These are phyloP conservation scores for Blepharisma undulans DNA, from an alignment of 169 alveolate genomes.

Conservation along the genomic window DNA sequence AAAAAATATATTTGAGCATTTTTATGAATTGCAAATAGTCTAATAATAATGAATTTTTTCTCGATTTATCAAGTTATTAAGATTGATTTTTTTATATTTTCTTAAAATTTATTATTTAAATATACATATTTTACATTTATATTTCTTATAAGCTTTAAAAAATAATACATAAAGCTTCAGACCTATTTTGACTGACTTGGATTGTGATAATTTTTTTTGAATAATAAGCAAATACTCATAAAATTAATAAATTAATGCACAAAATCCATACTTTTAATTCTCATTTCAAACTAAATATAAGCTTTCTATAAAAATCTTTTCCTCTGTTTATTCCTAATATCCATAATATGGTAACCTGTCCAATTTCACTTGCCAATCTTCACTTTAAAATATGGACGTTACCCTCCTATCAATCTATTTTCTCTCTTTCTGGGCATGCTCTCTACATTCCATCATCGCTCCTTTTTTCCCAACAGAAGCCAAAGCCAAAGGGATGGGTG, in stretches of 20 bases:
- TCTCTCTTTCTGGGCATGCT: slow-evolving; percentile 40
- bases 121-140: no score
- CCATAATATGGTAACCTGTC: not conserved
- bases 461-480: slow-evolving; percentile 41
- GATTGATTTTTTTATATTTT: no score
- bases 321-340: not conserved
- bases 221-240: no score
- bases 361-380: not conserved
- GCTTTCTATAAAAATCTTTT: not conserved
- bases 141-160: no score
- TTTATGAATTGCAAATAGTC: no score
- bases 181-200: not conserved
- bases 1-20: no score
- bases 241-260: no score
- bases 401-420: not conserved
- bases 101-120: no score
- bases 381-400: not conserved
- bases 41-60: no score
- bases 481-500: slow-evolving; percentile 24
- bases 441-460: slow-evolving; percentile 34
- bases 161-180: not conserved
- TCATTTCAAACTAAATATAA: no score
- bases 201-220: not conserved
- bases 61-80: no score
- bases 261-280: no score